Evolutionary conservation across 2,329 filamentous ascomycete genomes (phyloP), one percentile per base, ranked within the genome.

Genomic region (Fusarium secorum): DNA sequence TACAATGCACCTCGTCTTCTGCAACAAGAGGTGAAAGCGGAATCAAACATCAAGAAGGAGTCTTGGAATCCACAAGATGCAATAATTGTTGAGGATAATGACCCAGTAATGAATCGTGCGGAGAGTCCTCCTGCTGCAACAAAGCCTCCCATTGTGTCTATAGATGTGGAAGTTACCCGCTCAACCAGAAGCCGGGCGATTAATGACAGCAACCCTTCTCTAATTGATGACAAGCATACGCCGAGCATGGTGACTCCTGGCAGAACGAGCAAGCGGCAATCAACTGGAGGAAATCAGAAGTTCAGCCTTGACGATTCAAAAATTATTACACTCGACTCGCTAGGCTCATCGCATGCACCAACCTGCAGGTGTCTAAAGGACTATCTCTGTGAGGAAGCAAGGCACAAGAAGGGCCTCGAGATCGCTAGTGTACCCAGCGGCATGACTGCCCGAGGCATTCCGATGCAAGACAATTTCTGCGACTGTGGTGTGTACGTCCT

Each of bases 401-500:
- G 85, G 71, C 85, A 87, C 81, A 83, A 96, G 76, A 87, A 84
- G 64, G 74, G 80, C 35, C 74, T 84, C 64, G 75, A 83, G 39
- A 76, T 88, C 46, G 72, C 79, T 32, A 77, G 80, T 18, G 36
- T 72, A 41, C 76, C 79, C 6, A 75, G 83, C 33, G 84, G 85
- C 7, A 89, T 93, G 84, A 94, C 89, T 41, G 93, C 93, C 8
- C 91, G 88, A 65, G 85, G 87, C 11, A 91, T 98, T 18, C 95
- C 96, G 0, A 82, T 87, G 66, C 96, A 99, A 79, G 82, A 88
- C 52, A 98, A 99, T 77, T 92, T 87, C 73, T 95, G 89, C 67
- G 96, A 99, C 78, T 99, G 96, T 76, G 96, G 96, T 13, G 83
- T 98, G 1, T 99, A 92, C 74, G 83, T 98, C 6, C 83, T 98